These are phyloP conservation scores for Collybia sp. DNA, from an alignment of 768 basidiomycete species.

Conservation along the genomic window DNA sequence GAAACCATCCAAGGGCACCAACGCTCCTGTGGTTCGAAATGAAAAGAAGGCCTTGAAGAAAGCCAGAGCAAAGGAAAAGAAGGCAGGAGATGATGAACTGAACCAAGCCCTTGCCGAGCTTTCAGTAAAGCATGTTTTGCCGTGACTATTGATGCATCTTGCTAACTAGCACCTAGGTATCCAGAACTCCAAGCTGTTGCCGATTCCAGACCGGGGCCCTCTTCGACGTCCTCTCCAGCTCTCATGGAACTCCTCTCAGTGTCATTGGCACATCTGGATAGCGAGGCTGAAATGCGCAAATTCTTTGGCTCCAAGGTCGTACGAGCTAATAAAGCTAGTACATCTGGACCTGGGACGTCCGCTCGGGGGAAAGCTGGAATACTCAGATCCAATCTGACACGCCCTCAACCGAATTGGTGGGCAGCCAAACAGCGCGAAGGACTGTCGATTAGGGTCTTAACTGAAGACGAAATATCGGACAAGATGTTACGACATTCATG, in stretches of 20 bases:
- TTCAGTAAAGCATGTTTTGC: constrained; percentile 56
- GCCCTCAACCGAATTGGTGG: constrained; percentile 75
- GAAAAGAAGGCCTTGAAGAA: constrained; percentile 63
- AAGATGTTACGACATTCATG: constrained; percentile 37
- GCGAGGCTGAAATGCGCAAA: constrained; percentile 85
- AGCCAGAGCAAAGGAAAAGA: constrained; percentile 62
- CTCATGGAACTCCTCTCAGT: constrained; percentile 64
- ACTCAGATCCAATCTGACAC: constrained; percentile 69
- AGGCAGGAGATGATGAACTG: constrained; percentile 69
- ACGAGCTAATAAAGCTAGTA: constrained; percentile 44
- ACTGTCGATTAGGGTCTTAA: constrained; percentile 56
- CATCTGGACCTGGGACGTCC: constrained; percentile 27
- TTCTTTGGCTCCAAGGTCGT: constrained; percentile 95
- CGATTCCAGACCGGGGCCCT: constrained; percentile 15
- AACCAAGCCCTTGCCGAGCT: constrained; percentile 84
- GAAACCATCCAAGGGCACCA: neutral
- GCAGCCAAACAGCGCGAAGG: constrained; percentile 68
- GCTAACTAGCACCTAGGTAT: constrained; percentile 29
- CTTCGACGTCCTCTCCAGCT: constrained; percentile 19
- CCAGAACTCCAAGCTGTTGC: constrained; percentile 43
- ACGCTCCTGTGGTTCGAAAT: constrained; percentile 19
- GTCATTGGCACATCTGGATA: constrained; percentile 78
- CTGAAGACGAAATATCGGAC: constrained; percentile 44
- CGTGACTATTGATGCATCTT: neutral
- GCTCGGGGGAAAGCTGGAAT: constrained; percentile 35